Base-by-base conservation (phyloP, 257 asterid genomes). In the Galeopsis tetrahit region DNA sequence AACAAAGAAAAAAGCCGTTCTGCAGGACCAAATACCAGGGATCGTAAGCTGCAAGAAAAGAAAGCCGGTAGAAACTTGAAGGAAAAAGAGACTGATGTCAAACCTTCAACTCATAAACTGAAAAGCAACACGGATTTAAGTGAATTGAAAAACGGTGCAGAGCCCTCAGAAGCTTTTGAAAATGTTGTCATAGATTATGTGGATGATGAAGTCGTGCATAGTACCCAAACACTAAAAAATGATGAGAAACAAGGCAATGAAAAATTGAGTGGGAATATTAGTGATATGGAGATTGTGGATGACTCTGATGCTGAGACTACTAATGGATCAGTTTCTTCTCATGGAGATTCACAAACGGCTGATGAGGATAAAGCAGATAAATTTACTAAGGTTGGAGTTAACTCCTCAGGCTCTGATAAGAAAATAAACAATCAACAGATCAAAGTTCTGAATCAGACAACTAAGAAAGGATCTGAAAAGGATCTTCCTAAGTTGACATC, bases 271-370 rank as follows among this genome's bases (percentile, higher is more conserved):
- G 84, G 72, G 64, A 81, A 75, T 77, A 76, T 85, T 65, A 73
- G 79, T 78, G 91, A 90, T 83, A 76, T 83, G 85, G 93, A 79
- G 66, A 85, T 78, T 52, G 95, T 74, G 42, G 95, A 86, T 78
- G 96, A 80, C 70, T 89, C 97, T 61, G 96, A 89, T 80, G 51
- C 83, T 71, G 98, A 89, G 75, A 86, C 93, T 44, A 69, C 82
- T 52, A 75, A 60, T 80, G 95, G 79, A 75, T 93, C 95, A 5
- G 87, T 85, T 64, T 89, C 93, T 76, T 90, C 92, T 71, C 90
- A 82, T 53, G 91, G 93, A 34, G 91, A 80, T 77, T 66, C 83
- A 36, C 89, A 75, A 70, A 75, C 75, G 34, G 84, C 83, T 36
- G 95, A 93, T 14, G 95, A 88, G 67, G 90, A 78, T 46, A 92